These are phyloP conservation scores for Arxiozyma slooffiae DNA, from an alignment of 1,139 yeast species.

Conservation along the genomic window DNA sequence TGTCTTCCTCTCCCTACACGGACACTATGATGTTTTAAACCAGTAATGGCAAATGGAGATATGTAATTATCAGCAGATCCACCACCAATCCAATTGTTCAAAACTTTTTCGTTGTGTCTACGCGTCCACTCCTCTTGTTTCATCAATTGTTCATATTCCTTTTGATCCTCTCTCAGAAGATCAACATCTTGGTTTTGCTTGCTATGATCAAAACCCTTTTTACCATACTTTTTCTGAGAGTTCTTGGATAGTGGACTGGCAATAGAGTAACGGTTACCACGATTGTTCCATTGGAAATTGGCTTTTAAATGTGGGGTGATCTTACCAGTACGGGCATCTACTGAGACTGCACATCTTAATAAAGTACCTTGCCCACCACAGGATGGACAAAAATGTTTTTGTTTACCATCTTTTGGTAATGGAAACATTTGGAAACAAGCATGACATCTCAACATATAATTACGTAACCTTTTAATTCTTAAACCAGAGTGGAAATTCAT, in stretches of 20 bases:
- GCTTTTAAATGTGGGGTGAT: constrained; percentile 84
- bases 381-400: constrained; percentile 85
- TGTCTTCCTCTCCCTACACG: constrained; percentile 74
- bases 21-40: constrained; percentile 56
- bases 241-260: constrained; percentile 67
- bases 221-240: constrained; percentile 52
- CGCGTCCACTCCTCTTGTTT: constrained; percentile 85
- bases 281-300: constrained; percentile 86
- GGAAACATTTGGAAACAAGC: constrained; percentile 85
- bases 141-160: constrained; percentile 79
- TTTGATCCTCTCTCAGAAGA: constrained; percentile 82
- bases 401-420: constrained; percentile 62
- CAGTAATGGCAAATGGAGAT: constrained; percentile 78
- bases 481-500: constrained; percentile 80
- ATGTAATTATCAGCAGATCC: constrained; percentile 81
- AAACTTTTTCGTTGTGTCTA: constrained; percentile 72
- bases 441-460: constrained; percentile 92
- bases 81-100: constrained; percentile 87
- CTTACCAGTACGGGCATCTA: constrained; percentile 69
- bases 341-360: constrained; percentile 81
- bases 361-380: constrained; percentile 87
- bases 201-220: constrained; percentile 62
- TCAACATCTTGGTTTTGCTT: constrained; percentile 24
- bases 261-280: constrained; percentile 74
- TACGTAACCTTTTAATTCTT: constrained; percentile 75